phyloP scores from a whole-genome alignment of 2,329 filamentous ascomycete genomes.

The Sporothrix protearum region DNA sequence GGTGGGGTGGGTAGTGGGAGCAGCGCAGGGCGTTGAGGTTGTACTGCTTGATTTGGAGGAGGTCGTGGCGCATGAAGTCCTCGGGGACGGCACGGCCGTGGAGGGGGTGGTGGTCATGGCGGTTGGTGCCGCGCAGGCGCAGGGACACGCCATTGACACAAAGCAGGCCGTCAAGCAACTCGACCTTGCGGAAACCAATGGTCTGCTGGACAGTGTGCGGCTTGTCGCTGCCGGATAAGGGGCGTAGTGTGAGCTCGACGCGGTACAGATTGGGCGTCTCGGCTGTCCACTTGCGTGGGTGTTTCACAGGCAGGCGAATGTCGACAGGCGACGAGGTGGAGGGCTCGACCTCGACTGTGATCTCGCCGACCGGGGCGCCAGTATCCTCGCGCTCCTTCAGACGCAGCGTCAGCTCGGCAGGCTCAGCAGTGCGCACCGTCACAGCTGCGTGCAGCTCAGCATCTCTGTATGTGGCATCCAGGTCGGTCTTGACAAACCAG shows the following conservation, averaged over 20 bases:
- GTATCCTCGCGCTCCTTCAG: slow-evolving; percentile 32
- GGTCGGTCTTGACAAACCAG: slow-evolving; percentile 52
- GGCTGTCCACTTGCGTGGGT: slow-evolving; percentile 66
- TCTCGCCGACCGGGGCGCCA: not conserved
- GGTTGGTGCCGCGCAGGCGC: slow-evolving; percentile 61
- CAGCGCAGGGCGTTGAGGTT: slow-evolving; percentile 69
- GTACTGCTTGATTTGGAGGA: slow-evolving; percentile 65
- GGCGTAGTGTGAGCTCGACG: slow-evolving; percentile 44
- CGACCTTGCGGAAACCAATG: slow-evolving; percentile 62
- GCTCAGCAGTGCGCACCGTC: slow-evolving; percentile 33
- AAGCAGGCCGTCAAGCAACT: slow-evolving; percentile 58
- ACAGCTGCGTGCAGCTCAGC: slow-evolving; percentile 50
- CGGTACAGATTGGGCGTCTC: slow-evolving; percentile 62
- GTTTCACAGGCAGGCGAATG: slow-evolving; percentile 43
- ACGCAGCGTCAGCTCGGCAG: slow-evolving; percentile 38
- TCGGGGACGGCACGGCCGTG: slow-evolving; percentile 61
- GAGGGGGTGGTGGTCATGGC: slow-evolving; percentile 66
- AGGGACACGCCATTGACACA: slow-evolving; percentile 61
- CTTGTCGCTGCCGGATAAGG: slow-evolving; percentile 23
- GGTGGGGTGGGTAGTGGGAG: slow-evolving; percentile 65
- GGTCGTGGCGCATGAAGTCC: slow-evolving; percentile 58
- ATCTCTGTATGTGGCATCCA: slow-evolving; percentile 51
- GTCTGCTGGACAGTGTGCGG: slow-evolving; percentile 48
- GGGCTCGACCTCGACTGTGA: not conserved
- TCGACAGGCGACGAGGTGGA: slow-evolving; percentile 19